Evolutionary conservation across 805 yeast genomes (phyloP).

Genomic region (Cyberlindnera japonica): DNA sequence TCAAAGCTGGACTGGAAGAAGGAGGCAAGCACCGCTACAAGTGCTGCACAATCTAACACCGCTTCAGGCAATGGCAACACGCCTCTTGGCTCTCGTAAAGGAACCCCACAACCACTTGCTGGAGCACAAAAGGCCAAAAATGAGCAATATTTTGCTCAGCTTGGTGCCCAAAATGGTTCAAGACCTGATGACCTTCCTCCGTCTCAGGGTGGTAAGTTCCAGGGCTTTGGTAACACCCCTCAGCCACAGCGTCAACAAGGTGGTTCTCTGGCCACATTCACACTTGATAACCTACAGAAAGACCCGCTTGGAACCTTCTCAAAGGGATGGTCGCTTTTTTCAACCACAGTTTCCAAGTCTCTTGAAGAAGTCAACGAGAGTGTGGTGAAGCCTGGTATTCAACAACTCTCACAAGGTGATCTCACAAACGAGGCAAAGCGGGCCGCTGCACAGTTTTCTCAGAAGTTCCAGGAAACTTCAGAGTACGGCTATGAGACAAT

Average conservation of each 20-base stretch:
- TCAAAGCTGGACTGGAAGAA: constrained; percentile 31
- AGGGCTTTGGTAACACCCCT: constrained; percentile 87
- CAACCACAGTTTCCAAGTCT: constrained; percentile 79
- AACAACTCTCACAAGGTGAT: constrained; percentile 76
- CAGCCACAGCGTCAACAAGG: constrained; percentile 34
- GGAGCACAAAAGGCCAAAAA: constrained; percentile 45
- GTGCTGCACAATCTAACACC: constrained; percentile 1
- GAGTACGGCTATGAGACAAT: constrained; percentile 64
- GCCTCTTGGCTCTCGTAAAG: constrained; percentile 39
- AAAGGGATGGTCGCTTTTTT: constrained; percentile 93
- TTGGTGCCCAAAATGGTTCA: constrained; percentile 67
- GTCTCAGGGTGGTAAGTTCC: constrained; percentile 88
- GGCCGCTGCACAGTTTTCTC: constrained; percentile 97
- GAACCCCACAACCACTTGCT: constrained; percentile 31
- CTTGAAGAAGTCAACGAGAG: constrained; percentile 81
- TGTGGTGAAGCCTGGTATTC: constrained; percentile 88
- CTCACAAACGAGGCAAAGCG: constrained; percentile 75
- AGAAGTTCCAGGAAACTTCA: constrained; percentile 86
- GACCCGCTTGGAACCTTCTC: constrained; percentile 91
- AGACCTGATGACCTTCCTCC: constrained; percentile 84
- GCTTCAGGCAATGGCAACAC: constrained; percentile 15
- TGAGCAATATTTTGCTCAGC: constrained; percentile 76
- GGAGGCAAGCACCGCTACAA: constrained; percentile 5
- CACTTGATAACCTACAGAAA: constrained; percentile 62
- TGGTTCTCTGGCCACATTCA: constrained; percentile 52